These are phyloP conservation scores for Hypsizygus ulmarius DNA, from an alignment of 1,284 basidiomycete genomes.

Conservation along the genomic window DNA sequence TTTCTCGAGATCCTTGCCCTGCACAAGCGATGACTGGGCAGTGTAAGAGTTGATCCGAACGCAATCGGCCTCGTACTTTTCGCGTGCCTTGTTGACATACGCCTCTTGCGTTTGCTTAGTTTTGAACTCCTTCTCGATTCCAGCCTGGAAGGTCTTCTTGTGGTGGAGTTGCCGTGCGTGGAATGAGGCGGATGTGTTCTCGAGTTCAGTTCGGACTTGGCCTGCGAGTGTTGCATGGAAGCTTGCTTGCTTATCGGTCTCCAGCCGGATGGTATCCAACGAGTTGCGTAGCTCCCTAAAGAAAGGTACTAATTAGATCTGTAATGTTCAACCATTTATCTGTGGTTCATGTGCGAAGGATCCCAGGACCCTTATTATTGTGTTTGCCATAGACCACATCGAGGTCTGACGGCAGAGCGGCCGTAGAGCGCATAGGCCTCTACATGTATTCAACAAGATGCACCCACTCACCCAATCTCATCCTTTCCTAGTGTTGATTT, in stretches of 20 bases:
- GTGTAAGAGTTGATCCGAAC: slow-evolving; percentile 95
- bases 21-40: slow-evolving; percentile 89
- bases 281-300: slow-evolving; percentile 75
- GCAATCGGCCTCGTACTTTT: slow-evolving; percentile 94
- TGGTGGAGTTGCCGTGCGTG: slow-evolving; percentile 67
- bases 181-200: slow-evolving; percentile 66
- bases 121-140: slow-evolving; percentile 87
- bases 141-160: slow-evolving; percentile 69
- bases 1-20: slow-evolving; percentile 94
- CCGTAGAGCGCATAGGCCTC: neutral
- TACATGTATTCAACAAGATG: neutral
- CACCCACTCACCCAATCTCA: slow-evolving; percentile 79
- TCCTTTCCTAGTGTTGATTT: slow-evolving; percentile 79
- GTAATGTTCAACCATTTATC: neutral
- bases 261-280: slow-evolving; percentile 74
- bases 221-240: slow-evolving; percentile 70
- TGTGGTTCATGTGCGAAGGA: neutral
- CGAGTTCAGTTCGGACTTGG: slow-evolving; percentile 78
- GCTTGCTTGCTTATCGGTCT: slow-evolving; percentile 82
- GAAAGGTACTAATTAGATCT: slow-evolving; percentile 11
- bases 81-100: slow-evolving; percentile 84
- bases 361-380: too few relatives aligned
- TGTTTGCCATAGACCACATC: too few relatives aligned
- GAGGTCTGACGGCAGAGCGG: neutral
- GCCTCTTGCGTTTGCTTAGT: slow-evolving; percentile 81